Conservation (phyloP, 495 filamentous ascomycete genomes). For the Hypomontagnella monticulosa region DNA sequence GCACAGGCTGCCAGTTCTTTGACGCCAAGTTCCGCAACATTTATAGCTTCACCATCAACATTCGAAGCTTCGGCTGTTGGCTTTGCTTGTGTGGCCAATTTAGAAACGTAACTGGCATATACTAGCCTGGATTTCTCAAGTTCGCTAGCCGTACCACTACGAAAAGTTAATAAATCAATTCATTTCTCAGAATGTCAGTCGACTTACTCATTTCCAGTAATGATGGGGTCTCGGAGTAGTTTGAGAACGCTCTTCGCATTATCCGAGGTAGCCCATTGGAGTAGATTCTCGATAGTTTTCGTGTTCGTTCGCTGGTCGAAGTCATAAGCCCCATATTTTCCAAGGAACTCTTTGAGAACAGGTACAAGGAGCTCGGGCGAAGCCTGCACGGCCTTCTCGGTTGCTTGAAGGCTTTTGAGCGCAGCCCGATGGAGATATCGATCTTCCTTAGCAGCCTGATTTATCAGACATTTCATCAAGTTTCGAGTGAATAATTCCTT, state of each 20-base stretch:
- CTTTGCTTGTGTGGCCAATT: constrained; percentile 44
- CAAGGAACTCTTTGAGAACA: constrained; percentile 72
- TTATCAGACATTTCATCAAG: constrained; percentile 82
- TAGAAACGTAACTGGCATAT: constrained; percentile 65
- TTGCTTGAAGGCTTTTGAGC: constrained; percentile 71
- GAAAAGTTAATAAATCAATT: constrained; percentile 24
- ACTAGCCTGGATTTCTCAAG: constrained; percentile 59
- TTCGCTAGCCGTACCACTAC: constrained; percentile 38
- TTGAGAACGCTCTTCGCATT: constrained; percentile 60
- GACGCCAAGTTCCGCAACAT: constrained; percentile 48
- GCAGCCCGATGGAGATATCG: constrained; percentile 87
- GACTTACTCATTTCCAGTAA: constrained; percentile 45
- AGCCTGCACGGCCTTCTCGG: constrained; percentile 71
- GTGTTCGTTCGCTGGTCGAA: constrained; percentile 90
- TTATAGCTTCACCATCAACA: constrained; percentile 15
- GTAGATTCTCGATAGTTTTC: constrained; percentile 82
- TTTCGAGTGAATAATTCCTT: constrained; percentile 78
- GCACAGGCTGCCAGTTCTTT: constrained; percentile 58
- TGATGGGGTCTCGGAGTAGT: constrained; percentile 50
- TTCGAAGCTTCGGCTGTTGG: constrained; percentile 6
- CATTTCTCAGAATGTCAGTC: neutral
- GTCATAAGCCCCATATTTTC: constrained; percentile 73
- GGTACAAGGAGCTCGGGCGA: constrained; percentile 67
- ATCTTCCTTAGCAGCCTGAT: constrained; percentile 84
- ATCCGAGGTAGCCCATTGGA: constrained; percentile 66